phyloP scores from a whole-genome alignment of 2,329 filamentous ascomycete genomes.

The Pyricularia grisea region DNA sequence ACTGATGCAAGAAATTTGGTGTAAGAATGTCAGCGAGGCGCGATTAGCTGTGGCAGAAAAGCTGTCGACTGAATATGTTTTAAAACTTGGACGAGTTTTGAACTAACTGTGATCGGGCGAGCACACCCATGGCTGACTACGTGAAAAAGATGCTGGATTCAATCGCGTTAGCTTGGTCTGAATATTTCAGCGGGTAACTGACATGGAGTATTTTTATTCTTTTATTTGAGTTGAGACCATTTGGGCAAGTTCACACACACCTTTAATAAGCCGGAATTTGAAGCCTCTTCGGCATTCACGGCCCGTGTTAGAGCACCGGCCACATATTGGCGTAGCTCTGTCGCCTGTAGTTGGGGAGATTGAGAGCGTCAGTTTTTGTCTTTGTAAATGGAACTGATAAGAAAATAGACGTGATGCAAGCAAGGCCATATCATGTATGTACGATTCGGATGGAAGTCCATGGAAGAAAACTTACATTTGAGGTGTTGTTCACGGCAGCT shows the following conservation, averaged over 20 bases:
- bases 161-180: neutral
- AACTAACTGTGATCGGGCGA: conserved; percentile 18
- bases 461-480: conserved; percentile 27
- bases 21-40: neutral
- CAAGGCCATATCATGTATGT: too few relatives aligned
- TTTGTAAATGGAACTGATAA: too few relatives aligned
- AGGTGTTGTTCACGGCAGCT: conserved; percentile 37
- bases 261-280: conserved; percentile 21
- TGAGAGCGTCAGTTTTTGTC: neutral
- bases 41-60: neutral
- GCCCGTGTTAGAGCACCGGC: conserved; percentile 18
- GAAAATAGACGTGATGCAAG: neutral
- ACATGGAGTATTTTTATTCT: neutral
- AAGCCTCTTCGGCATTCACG: conserved; percentile 19
- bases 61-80: neutral
- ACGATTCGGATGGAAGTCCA: neutral
- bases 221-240: neutral
- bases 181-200: neutral
- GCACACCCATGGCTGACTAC: conserved; percentile 22
- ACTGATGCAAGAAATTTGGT: neutral
- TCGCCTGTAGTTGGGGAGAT: conserved; percentile 23
- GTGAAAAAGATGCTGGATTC: conserved; percentile 16
- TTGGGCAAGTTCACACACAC: conserved; percentile 11
- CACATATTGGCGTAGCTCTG: conserved; percentile 23
- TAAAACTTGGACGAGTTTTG: neutral